Evolutionary conservation across 2,329 filamentous ascomycete species (phyloP), one percentile per base, ranked within the genome.

Genomic region (Thermoascus crustaceus): DNA sequence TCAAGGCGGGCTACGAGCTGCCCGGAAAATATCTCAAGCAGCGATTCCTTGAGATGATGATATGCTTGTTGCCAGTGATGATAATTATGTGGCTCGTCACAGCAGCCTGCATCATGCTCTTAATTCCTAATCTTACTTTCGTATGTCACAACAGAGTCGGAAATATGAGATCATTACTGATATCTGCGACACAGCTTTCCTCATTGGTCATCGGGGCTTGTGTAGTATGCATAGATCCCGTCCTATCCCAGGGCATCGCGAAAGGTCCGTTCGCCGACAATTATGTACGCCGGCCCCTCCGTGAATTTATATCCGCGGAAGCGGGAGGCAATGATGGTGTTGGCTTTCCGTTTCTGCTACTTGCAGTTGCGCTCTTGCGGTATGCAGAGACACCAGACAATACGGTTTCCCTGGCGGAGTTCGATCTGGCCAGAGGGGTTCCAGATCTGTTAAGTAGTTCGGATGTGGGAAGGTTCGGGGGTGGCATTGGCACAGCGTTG

Each of bases 221-320:
- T 33, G 74, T 78, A 7, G 77, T 75, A 3, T 76, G 68, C 37
- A 80, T 75, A 0, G 76, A 79, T 40, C 75, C 75, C 0, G 64
- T 79, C n/a, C 59, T 80, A 4, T 77, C 74, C 0, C 75, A 78
- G 45, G 73, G 74, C 17, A 67, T 79, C 10, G 76, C 75, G 11
- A 79, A 79, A 49, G 75, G 75, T 0, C 71, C 73, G 0, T 78
- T 80, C 44, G 67, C 76, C 0, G 75, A 80, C 46, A 77, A 76
- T 40, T 79, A 70, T 39, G 75, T 80, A 2, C 63, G 69, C 7
- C 67, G 74, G 1, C 63, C 68, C 3, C 58, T 80, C 3, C 67
- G 75, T 18, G 73, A 79, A 43, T 72, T 79, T 38, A 78, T 80
- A 13, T 78, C 75, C 0, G 67, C 75, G 1, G 76, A 80, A 42